Conservation (phyloP, 2,329 filamentous ascomycete genomes). For the Epichloe brachyelytri region DNA sequence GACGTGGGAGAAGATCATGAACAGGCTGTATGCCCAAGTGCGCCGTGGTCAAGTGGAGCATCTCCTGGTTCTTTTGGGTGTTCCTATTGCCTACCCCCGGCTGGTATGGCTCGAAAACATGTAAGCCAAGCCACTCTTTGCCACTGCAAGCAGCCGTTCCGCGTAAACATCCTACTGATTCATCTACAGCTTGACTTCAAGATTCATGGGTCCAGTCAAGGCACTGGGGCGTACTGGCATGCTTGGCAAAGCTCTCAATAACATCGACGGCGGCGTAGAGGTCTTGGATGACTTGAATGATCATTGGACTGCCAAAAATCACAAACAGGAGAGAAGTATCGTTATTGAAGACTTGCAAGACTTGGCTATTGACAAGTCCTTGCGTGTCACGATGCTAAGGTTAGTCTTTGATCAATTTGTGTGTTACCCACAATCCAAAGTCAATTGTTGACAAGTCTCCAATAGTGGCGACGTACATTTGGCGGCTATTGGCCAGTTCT, state of each 20-base stretch:
- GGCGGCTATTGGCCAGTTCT: conserved; percentile 86
- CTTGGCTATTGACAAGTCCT: conserved; percentile 80
- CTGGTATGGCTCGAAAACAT: conserved; percentile 59
- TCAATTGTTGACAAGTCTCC: neutral
- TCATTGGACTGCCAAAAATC: conserved; percentile 93
- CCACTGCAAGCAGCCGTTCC: neutral
- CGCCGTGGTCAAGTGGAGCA: conserved; percentile 77
- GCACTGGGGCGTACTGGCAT: conserved; percentile 71
- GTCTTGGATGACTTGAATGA: conserved; percentile 88
- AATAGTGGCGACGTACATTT: conserved; percentile 81
- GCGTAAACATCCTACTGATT: neutral
- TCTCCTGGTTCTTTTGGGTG: conserved; percentile 72
- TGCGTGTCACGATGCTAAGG: conserved; percentile 81
- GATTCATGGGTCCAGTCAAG: conserved; percentile 79
- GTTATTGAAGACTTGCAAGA: conserved; percentile 87
- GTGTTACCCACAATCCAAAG: neutral
- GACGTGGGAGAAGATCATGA: conserved; percentile 78
- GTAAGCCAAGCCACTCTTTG: conserved; percentile 34
- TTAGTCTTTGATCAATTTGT: conserved; percentile 16
- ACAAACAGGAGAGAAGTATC: conserved; percentile 79
- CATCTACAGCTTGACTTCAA: conserved; percentile 59
- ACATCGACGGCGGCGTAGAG: conserved; percentile 83
- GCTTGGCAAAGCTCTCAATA: conserved; percentile 70
- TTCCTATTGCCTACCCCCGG: conserved; percentile 72
- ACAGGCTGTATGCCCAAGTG: conserved; percentile 72